A percentile compares a stretch with the other conserved stretches of the same genome.
phyloP scores from a whole-genome alignment of 1,139 yeast genomes.

The Torulaspora pretoriensis region DNA sequence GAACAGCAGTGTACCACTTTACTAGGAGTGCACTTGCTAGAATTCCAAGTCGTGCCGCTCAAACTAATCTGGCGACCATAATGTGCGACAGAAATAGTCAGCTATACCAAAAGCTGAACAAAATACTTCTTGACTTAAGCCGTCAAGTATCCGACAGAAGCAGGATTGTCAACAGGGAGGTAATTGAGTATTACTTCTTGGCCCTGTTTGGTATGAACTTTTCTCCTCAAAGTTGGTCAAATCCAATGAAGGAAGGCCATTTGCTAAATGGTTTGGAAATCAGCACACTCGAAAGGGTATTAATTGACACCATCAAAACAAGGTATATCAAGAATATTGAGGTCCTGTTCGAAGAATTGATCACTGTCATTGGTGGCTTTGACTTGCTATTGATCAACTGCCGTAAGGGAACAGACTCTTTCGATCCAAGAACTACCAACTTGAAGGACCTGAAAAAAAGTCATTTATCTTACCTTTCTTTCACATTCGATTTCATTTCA shows the following conservation, averaged over 20 bases:
- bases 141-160: constrained; percentile 24
- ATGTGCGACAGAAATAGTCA: constrained; percentile 23
- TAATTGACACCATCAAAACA: constrained; percentile 29
- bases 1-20: constrained; percentile 48
- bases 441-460: constrained; percentile 13
- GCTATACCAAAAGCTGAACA: constrained; percentile 19
- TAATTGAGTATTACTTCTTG: constrained; percentile 33
- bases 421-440: constrained; percentile 6
- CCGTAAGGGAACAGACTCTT: constrained; percentile 2
- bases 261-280: constrained; percentile 20
- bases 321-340: constrained; percentile 30
- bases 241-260: constrained; percentile 13
- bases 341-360: constrained; percentile 27
- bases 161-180: constrained; percentile 32
- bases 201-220: constrained; percentile 30
- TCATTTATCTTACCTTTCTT: constrained; percentile 21
- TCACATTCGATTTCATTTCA: constrained; percentile 28
- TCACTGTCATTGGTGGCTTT: constrained; percentile 31
- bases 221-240: constrained; percentile 27
- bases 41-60: constrained; percentile 38
- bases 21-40: constrained; percentile 57
- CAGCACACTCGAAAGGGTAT: constrained; percentile 20
- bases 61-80: constrained; percentile 24
- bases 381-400: constrained; percentile 19
- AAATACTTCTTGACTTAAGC: constrained; percentile 17